phyloP scores from a whole-genome alignment of 2,329 filamentous ascomycete species.

The Trichophyton schoenleinii region DNA sequence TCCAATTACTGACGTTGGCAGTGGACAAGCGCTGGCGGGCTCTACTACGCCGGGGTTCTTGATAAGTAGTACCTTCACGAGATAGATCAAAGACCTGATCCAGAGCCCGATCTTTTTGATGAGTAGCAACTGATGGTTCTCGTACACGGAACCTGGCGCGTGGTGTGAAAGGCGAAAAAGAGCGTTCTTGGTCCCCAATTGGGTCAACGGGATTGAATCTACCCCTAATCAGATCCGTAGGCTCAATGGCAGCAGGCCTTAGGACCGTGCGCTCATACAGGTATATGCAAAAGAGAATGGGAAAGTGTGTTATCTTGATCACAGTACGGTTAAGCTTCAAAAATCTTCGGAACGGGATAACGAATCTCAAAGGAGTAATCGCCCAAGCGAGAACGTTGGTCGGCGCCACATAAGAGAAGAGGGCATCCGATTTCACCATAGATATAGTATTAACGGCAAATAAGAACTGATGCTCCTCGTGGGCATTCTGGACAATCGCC shows the following conservation, averaged over 20 bases:
- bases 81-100: constrained; percentile 79
- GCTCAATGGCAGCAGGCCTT: constrained; percentile 62
- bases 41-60: constrained; percentile 43
- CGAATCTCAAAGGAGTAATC: constrained; percentile 67
- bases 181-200: constrained; percentile 44
- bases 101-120: constrained; percentile 76
- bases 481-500: constrained; percentile 83
- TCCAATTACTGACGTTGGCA: constrained; percentile 79
- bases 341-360: constrained; percentile 67
- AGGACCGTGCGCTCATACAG: constrained; percentile 73
- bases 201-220: constrained; percentile 43
- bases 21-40: constrained; percentile 53
- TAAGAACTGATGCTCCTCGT: constrained; percentile 81
- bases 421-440: constrained; percentile 94
- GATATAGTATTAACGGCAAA: constrained; percentile 96
- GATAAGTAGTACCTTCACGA: constrained; percentile 48
- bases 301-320: constrained; percentile 84
- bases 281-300: constrained; percentile 75
- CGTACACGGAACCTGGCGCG: constrained; percentile 49
- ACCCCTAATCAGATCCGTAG: constrained; percentile 73
- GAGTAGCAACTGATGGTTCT: constrained; percentile 78
- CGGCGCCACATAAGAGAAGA: constrained; percentile 88
- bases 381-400: constrained; percentile 87
- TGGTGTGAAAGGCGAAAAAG: constrained; percentile 60
- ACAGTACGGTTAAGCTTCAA: constrained; percentile 77